A percentile compares a stretch with the other conserved stretches of the same genome.
Conservation (phyloP, 768 basidiomycete species). For the Termitomyces sp. region DNA sequence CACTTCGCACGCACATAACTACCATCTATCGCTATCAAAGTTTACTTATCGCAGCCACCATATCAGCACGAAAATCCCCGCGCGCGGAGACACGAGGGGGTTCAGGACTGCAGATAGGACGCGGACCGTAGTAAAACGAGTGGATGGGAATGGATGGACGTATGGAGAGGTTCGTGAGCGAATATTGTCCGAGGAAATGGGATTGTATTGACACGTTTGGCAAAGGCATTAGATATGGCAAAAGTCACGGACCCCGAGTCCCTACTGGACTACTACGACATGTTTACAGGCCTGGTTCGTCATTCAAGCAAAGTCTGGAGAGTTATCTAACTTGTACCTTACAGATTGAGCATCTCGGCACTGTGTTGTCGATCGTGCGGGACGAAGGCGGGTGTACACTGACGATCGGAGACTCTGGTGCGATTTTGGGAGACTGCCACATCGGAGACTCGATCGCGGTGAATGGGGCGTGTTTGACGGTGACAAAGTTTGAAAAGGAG, state of each 20-base stretch:
- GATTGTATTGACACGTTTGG: slow-evolving; percentile 6
- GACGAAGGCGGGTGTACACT: slow-evolving; percentile 80
- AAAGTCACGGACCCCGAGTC: too few relatives aligned
- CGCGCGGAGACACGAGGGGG: background rate
- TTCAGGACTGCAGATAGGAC: too few relatives aligned
- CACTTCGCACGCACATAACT: too few relatives aligned
- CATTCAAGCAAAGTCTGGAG: too few relatives aligned
- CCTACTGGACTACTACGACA: slow-evolving; percentile 21
- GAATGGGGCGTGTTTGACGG: slow-evolving; percentile 86
- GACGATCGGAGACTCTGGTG: slow-evolving; percentile 61
- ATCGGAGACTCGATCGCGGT: slow-evolving; percentile 94
- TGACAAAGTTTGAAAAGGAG: slow-evolving; percentile 70
- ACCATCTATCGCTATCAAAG: too few relatives aligned
- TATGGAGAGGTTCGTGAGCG: too few relatives aligned
- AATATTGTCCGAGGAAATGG: background rate
- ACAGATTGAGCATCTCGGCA: slow-evolving; percentile 89
- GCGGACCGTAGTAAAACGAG: too few relatives aligned
- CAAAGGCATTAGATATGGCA: background rate
- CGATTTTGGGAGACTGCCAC: slow-evolving; percentile 83
- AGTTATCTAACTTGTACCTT: background rate
- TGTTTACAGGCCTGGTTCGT: slow-evolving; percentile 77
- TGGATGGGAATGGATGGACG: too few relatives aligned
- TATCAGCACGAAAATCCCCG: background rate
- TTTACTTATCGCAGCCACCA: too few relatives aligned
- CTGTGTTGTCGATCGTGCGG: slow-evolving; percentile 54